These are phyloP conservation scores for Colletotrichum viniferum DNA, from an alignment of 2,329 filamentous ascomycete genomes.

Conservation along the genomic window DNA sequence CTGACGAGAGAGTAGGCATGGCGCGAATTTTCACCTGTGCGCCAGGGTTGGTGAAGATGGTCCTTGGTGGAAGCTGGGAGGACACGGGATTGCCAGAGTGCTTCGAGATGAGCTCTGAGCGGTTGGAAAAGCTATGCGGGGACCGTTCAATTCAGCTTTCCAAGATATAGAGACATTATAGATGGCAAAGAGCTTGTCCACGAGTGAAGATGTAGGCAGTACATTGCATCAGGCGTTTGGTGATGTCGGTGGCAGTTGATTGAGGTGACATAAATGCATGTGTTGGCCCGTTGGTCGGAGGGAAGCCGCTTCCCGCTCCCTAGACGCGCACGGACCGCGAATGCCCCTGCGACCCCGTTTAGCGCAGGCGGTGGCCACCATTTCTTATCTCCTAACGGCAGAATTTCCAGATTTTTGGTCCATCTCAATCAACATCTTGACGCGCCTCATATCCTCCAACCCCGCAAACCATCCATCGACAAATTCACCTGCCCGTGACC, in stretches of 20 bases:
- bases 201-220: neutral
- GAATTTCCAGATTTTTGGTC: constrained; percentile 17
- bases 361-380: neutral
- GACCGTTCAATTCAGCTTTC: neutral
- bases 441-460: neutral
- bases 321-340: neutral
- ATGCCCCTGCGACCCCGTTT: neutral
- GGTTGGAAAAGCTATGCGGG: neutral
- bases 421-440: neutral
- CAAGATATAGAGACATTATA: neutral
- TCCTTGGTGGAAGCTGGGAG: constrained; percentile 39
- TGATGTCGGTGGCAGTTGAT: neutral
- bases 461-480: neutral
- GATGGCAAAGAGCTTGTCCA: neutral
- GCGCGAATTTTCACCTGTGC: constrained; percentile 50
- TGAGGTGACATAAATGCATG: neutral
- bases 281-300: neutral
- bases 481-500: neutral
- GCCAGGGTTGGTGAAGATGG: constrained; percentile 45
- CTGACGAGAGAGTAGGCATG: constrained; percentile 30
- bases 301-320: neutral
- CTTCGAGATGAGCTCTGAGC: constrained; percentile 7
- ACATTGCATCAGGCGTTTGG: neutral
- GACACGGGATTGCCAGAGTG: constrained; percentile 35
- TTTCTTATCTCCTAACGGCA: neutral